These are phyloP conservation scores for Flaveria ramosissima DNA, from an alignment of 129 eudicot species.

Conservation along the genomic window DNA sequence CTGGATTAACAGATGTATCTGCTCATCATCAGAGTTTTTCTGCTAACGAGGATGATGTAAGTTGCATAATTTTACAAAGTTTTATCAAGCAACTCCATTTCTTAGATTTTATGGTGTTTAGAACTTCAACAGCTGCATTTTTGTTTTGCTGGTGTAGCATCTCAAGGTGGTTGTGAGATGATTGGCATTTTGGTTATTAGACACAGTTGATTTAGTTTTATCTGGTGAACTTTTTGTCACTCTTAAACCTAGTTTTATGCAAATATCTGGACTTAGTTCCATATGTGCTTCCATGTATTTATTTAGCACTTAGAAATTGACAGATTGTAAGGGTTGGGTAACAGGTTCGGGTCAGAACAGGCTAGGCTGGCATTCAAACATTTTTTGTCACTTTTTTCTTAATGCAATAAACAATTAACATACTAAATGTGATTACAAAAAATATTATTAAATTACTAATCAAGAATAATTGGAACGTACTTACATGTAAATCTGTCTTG, in stretches of 20 bases:
- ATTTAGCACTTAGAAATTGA: neutral
- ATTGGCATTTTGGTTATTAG: constrained; percentile 5
- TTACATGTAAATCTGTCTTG: neutral
- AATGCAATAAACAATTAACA: neutral
- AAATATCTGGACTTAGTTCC: constrained; percentile 8
- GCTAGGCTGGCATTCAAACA: neutral
- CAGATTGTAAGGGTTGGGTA: neutral
- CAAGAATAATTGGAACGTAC: neutral
- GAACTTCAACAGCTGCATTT: neutral
- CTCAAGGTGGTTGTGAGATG: constrained; percentile 17
- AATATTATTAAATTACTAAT: neutral
- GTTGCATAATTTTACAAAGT: constrained; percentile 27
- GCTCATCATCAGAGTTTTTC: constrained; percentile 62
- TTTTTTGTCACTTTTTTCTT: neutral
- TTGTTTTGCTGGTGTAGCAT: constrained; percentile 18
- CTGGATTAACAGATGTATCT: constrained; percentile 59
- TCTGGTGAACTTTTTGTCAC: constrained; percentile 12
- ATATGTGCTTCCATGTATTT: neutral
- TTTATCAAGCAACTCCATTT: neutral
- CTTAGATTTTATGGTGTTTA: constrained; percentile 21
- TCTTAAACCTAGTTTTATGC: constrained; percentile 1
- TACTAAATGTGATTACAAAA: neutral
- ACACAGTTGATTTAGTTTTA: neutral
- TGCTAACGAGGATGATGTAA: constrained; percentile 76
- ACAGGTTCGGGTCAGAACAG: neutral